Base-by-base conservation (phyloP, 1,139 yeast genomes). In the Yarrowia galli region DNA sequence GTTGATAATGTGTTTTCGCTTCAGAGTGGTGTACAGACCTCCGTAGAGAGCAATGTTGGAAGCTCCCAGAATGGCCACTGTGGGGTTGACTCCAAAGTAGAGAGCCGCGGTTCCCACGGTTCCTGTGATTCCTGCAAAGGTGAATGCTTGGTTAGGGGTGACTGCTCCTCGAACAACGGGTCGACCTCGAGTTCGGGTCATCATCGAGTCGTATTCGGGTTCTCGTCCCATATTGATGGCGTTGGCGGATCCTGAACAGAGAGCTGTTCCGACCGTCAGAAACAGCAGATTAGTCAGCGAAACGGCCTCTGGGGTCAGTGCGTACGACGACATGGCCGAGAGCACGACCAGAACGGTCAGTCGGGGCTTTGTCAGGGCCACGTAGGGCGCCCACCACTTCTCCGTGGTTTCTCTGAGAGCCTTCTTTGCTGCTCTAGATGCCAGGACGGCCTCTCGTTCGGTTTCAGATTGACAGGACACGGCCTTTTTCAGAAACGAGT, bases 141-240 rank as follows among this genome's bases (percentile, higher is more conserved):
- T 77, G 73, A 83, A 93, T 0, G 98, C 97, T 75, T 92, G 92
- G 2, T 75, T 75, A 0, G 97, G 88, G 0, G 92, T 84, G 9
- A 96, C 81, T 7, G 87, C 76, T 0, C 98, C 98, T 25, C 93
- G 82, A 0, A 93, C 98, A 3, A 96, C 93, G 0, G 99, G 99
- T 72, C 99, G 83, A 10, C 88, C 85, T 23, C 90, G 87, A 0
- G 99, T 95, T 74, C 99, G 82, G 1, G 90, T 85, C 99, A 95
- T 96, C 75, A 85, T 85, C 66, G 85, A 84, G 75, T 95, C 99
- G 75, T 87, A 95, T 36, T 87, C 89, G 9, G 98, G 97, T 77
- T 95, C 99, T 71, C 99, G 83, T 1, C 93, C 98, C 97, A 93
- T 95, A 76, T 95, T 95, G 67, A 95, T 92, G 2, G 98, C 97